Evolutionary conservation across 805 yeast genomes (phyloP).

Genomic region (Pichia exigua): DNA sequence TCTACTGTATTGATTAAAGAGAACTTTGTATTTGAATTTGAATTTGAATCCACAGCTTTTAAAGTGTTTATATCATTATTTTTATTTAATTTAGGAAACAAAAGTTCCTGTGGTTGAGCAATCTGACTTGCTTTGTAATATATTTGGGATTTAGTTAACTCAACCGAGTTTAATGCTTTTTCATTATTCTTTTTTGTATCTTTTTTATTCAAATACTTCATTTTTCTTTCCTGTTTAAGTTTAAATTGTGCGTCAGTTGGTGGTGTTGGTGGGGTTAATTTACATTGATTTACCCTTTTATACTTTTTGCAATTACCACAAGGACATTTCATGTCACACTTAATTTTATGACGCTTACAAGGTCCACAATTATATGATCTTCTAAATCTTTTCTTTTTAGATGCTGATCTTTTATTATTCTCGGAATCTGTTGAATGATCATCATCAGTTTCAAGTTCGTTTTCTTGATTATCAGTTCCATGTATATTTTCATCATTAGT

Average conservation of each 20-base stretch:
- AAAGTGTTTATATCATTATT: too few relatives aligned
- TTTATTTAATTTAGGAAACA: too few relatives aligned
- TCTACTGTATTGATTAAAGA: too few relatives aligned
- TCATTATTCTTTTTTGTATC: not conserved
- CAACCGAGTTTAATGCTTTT: not conserved
- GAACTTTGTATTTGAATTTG: too few relatives aligned
- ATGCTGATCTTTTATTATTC: not conserved
- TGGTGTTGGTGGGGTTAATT: slow-evolving; percentile 16
- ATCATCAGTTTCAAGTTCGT: too few relatives aligned
- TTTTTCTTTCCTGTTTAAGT: slow-evolving; percentile 12
- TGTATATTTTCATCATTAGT: not conserved
- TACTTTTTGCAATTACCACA: slow-evolving; percentile 35
- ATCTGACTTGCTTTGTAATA: too few relatives aligned
- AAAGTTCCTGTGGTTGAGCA: too few relatives aligned
- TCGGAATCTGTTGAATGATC: too few relatives aligned
- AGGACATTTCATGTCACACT: slow-evolving; percentile 43
- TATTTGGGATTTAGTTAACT: too few relatives aligned
- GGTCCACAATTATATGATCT: slow-evolving; percentile 52
- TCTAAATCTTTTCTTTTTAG: slow-evolving; percentile 30
- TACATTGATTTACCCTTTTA: slow-evolving; percentile 11
- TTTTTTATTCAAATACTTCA: slow-evolving; percentile 10
- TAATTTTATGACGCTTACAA: slow-evolving; percentile 44
- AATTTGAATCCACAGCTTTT: too few relatives aligned
- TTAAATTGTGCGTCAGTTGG: slow-evolving; percentile 17
- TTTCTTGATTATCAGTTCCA: not conserved